Evolutionary conservation across 805 yeast species (phyloP).

Genomic region (Kurtzmaniella fragi): DNA sequence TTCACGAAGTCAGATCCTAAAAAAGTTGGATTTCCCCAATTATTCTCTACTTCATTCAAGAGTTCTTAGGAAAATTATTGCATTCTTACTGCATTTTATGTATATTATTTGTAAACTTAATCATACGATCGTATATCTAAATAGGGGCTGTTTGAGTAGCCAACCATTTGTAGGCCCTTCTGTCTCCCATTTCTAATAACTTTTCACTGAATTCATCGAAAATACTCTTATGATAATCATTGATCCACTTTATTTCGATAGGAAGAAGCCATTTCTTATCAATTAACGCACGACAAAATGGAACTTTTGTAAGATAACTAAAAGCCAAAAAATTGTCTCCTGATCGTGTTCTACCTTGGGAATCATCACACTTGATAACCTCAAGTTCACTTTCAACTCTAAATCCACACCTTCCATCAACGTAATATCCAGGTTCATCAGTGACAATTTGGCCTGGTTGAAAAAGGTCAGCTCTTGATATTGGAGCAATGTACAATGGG

Average conservation of each 20-base stretch:
- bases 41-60: constrained; percentile 20
- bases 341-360: constrained; percentile 31
- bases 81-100: constrained; percentile 2
- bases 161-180: constrained; percentile 67
- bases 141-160: constrained; percentile 53
- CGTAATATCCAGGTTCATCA: constrained; percentile 93
- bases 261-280: constrained; percentile 24
- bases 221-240: constrained; percentile 30
- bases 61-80: not conserved
- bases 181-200: constrained; percentile 51
- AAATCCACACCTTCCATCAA: constrained; percentile 85
- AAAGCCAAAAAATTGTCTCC: constrained; percentile 32
- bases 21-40: constrained; percentile 19
- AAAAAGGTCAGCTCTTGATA: constrained; percentile 39
- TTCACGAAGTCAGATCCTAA: constrained; percentile 11
- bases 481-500: constrained; percentile 74
- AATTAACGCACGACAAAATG: constrained; percentile 33
- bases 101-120: constrained; percentile 1
- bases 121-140: constrained; percentile 1
- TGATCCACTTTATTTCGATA: constrained; percentile 34
- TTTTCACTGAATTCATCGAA: constrained; percentile 27
- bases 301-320: constrained; percentile 38
- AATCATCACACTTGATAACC: constrained; percentile 39
- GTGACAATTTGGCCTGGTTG: constrained; percentile 68
- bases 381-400: constrained; percentile 83